Conservation (phyloP, 2,329 filamentous ascomycete species). For the Verticillium isaacii region DNA sequence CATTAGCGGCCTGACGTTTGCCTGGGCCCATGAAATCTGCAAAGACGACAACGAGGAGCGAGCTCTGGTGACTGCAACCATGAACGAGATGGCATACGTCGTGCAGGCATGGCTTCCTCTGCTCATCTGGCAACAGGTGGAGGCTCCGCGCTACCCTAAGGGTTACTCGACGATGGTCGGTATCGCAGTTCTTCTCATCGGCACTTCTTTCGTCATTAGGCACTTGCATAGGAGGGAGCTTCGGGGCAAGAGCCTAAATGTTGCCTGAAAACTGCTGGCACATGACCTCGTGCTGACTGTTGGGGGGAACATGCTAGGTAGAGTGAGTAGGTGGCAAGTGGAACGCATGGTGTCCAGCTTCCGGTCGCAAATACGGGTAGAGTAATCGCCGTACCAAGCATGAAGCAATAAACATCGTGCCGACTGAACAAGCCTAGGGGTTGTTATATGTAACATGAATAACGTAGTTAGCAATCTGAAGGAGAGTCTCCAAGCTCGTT, state of each 20-base stretch:
- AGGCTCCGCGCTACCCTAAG: conserved; percentile 56
- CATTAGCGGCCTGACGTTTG: conserved; percentile 39
- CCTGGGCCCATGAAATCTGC: conserved; percentile 47
- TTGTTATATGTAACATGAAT: too few relatives aligned
- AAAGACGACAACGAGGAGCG: conserved; percentile 56
- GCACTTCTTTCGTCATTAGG: conserved; percentile 41
- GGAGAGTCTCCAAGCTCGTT: too few relatives aligned
- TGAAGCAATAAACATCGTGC: too few relatives aligned
- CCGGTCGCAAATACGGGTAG: too few relatives aligned
- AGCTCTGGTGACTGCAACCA: conserved; percentile 58
- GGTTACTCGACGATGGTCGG: conserved; percentile 53
- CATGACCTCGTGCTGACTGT: too few relatives aligned
- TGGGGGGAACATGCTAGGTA: too few relatives aligned
- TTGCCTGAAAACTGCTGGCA: background rate
- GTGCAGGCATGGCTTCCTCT: conserved; percentile 66
- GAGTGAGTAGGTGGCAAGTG: too few relatives aligned
- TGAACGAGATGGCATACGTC: conserved; percentile 68
- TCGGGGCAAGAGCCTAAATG: background rate
- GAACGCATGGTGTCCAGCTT: too few relatives aligned
- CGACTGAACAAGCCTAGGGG: too few relatives aligned
- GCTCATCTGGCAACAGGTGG: conserved; percentile 60
- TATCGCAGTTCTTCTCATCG: conserved; percentile 44
- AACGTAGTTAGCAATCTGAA: too few relatives aligned
- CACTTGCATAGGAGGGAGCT: conserved; percentile 39
- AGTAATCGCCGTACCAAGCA: too few relatives aligned